These are phyloP conservation scores for Coprinopsis strossmayeri DNA, from an alignment of 768 basidiomycete genomes.

Conservation along the genomic window DNA sequence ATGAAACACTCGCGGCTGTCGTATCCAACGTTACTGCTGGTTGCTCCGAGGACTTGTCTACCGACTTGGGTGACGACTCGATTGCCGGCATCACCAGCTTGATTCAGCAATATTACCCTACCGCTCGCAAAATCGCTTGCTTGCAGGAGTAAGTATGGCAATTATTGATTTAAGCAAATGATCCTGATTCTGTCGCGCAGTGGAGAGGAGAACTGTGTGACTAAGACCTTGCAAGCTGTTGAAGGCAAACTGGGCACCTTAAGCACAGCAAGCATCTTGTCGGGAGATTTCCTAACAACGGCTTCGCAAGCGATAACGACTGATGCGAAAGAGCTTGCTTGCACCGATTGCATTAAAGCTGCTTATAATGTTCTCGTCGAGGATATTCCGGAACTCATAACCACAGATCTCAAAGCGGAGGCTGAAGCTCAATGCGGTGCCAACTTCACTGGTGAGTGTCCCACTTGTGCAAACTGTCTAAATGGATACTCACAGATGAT, in stretches of 20 bases:
- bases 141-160: conserved; percentile 51
- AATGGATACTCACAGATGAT: not conserved
- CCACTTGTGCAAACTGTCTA: not conserved
- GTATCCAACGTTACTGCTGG: conserved; percentile 46
- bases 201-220: conserved; percentile 42
- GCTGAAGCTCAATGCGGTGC: conserved; percentile 38
- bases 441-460: conserved; percentile 42
- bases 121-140: conserved; percentile 49
- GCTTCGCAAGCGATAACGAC: conserved; percentile 18
- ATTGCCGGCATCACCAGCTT: conserved; percentile 21
- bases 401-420: conserved; percentile 23
- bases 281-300: conserved; percentile 13
- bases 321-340: conserved; percentile 31
- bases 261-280: conserved; percentile 25
- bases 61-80: conserved; percentile 23
- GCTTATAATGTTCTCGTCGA: conserved; percentile 36
- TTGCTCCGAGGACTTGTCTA: conserved; percentile 33
- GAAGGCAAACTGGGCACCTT: conserved; percentile 35
- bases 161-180: not conserved
- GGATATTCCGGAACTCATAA: conserved; percentile 28
- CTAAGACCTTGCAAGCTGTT: conserved; percentile 47
- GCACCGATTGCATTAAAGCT: conserved; percentile 49
- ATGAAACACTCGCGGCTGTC: conserved; percentile 49
- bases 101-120: conserved; percentile 52
- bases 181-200: conserved; percentile 16